These are phyloP conservation scores for Austroboletus rostrupii DNA, from an alignment of 1,284 basidiomycete species.

Conservation along the genomic window DNA sequence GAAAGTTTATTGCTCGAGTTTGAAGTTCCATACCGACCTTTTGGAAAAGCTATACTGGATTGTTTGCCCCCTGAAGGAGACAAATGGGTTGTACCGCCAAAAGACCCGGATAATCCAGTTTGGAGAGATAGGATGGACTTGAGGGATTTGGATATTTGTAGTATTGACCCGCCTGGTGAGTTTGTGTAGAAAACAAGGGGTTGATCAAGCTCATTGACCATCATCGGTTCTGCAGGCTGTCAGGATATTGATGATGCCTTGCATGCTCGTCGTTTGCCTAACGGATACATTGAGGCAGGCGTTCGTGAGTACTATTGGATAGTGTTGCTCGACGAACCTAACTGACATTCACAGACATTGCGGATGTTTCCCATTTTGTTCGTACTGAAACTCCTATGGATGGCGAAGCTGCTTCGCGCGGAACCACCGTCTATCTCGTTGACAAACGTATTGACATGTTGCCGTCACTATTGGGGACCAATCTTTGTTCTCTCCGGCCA, in stretches of 20 bases:
- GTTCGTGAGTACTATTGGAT: constrained; percentile 72
- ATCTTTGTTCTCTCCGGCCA: constrained; percentile 91
- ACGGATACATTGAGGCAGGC: constrained; percentile 96
- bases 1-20: constrained; percentile 94
- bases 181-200: neutral
- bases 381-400: constrained; percentile 95
- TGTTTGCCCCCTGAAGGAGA: constrained; percentile 92
- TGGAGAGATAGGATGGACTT: constrained; percentile 92
- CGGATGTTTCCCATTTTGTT: constrained; percentile 98
- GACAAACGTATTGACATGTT: constrained; percentile 99
- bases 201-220: neutral
- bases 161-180: constrained; percentile 91
- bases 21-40: constrained; percentile 95
- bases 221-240: constrained; percentile 56
- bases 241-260: constrained; percentile 99
- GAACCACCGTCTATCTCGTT: constrained; percentile 97
- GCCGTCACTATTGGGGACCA: constrained; percentile 90
- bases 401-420: constrained; percentile 89
- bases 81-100: constrained; percentile 88
- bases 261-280: constrained; percentile 86
- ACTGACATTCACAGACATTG: constrained; percentile 68
- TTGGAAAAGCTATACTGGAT: constrained; percentile 90
- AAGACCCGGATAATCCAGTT: constrained; percentile 47
- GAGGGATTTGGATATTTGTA: constrained; percentile 85
- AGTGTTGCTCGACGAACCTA: neutral